Evolutionary conservation across 371 early-diverging fungal species (phyloP).

Genomic region (Sporodiniella umbellata): DNA sequence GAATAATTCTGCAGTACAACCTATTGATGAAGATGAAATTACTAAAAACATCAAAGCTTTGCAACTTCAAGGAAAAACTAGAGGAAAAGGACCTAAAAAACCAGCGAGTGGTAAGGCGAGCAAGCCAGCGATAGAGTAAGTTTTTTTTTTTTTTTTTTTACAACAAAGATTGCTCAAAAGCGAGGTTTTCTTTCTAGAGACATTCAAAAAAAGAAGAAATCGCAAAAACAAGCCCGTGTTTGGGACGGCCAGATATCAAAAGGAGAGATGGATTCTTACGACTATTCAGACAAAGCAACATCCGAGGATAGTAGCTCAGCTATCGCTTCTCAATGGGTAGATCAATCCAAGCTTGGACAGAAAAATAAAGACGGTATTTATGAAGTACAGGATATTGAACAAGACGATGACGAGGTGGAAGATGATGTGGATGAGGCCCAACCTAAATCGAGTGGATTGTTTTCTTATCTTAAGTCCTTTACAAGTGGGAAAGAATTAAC

Average conservation of each 20-base stretch:
- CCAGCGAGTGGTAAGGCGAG: background rate
- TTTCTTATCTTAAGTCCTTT: constrained; percentile 67
- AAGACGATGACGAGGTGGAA: constrained; percentile 49
- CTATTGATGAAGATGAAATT: constrained; percentile 62
- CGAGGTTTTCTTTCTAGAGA: no score
- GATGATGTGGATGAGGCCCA: constrained; percentile 36
- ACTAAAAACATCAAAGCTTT: constrained; percentile 54
- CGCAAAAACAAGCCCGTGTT: constrained; percentile 55
- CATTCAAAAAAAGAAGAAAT: constrained; percentile 39
- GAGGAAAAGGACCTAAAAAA: constrained; percentile 14
- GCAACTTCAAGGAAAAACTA: constrained; percentile 33
- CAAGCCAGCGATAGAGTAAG: background rate
- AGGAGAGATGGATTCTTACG: constrained; percentile 64
- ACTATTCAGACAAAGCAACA: constrained; percentile 48
- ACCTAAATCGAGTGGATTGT: constrained; percentile 39
- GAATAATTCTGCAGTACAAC: constrained; percentile 8
- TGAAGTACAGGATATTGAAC: constrained; percentile 76
- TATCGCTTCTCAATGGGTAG: constrained; percentile 53
- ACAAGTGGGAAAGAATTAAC: constrained; percentile 66
- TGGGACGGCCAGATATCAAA: constrained; percentile 67
- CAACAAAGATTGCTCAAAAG: no score
- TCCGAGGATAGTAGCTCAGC: constrained; percentile 19
- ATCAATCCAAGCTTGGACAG: constrained; percentile 53
- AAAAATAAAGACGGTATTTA: constrained; percentile 74
- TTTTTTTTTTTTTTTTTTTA: no score